A percentile compares a stretch with the other conserved stretches of the same genome.
phyloP scores from a whole-genome alignment of 1,284 basidiomycete genomes.

The Moesziomyces aphidis region DNA sequence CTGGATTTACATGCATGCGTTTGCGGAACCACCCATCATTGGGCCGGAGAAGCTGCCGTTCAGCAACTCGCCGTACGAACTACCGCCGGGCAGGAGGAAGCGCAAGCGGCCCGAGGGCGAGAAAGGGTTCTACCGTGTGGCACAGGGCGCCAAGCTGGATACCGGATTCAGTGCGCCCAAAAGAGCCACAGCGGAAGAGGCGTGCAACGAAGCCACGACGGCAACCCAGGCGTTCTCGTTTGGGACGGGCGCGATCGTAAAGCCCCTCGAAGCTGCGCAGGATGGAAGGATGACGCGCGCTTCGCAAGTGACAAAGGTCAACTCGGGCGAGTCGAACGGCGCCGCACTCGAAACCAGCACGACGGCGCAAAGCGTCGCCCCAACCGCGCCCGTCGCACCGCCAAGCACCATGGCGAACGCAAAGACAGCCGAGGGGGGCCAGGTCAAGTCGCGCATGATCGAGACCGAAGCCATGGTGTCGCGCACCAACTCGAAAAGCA shows the following conservation, averaged over 20 bases:
- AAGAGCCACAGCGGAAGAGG: not conserved
- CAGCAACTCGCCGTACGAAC: conserved; percentile 18
- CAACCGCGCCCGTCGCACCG: not conserved
- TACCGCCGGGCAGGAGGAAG: not conserved
- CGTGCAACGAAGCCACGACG: not conserved
- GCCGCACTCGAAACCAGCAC: not conserved
- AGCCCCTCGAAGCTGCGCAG: conserved; percentile 1
- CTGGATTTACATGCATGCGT: conserved; percentile 37
- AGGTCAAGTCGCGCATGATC: conserved; percentile 26
- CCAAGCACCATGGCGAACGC: not conserved
- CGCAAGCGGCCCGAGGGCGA: conserved; percentile 9
- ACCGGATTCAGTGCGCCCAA: conserved; percentile 5
- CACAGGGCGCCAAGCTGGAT: conserved; percentile 18
- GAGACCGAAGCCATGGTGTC: conserved; percentile 20
- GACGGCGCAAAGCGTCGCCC: not conserved
- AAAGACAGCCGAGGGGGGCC: not conserved
- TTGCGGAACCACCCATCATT: conserved; percentile 34
- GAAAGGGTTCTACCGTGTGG: conserved; percentile 31
- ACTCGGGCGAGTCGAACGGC: conserved; percentile 11
- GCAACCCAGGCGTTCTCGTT: too few species aligned
- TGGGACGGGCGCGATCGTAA: too few species aligned
- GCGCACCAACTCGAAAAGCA: conserved; percentile 37
- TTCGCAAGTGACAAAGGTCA: conserved; percentile 30
- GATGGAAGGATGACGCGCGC: conserved; percentile 27
- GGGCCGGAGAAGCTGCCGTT: conserved; percentile 42